A percentile compares a stretch with the other conserved stretches of the same genome.
These are phyloP conservation scores for Mycogone perniciosa DNA, from an alignment of 2,329 filamentous ascomycete genomes.

Conservation along the genomic window DNA sequence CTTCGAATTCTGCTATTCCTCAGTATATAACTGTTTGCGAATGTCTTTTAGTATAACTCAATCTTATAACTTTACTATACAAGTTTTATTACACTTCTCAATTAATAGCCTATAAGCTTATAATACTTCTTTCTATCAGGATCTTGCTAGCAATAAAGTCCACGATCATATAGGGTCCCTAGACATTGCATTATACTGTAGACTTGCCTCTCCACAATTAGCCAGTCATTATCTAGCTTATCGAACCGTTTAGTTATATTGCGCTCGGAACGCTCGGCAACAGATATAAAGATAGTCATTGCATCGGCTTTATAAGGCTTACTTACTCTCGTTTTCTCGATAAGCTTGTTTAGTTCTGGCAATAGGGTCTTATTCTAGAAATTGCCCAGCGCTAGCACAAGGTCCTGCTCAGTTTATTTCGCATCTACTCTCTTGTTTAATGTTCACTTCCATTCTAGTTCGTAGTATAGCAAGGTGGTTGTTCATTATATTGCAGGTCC, in stretches of 20 bases:
- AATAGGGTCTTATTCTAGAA: background rate
- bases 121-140: background rate
- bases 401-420: background rate
- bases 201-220: background rate
- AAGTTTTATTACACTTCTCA: background rate
- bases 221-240: background rate
- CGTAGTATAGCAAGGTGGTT: background rate
- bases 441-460: background rate
- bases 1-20: background rate
- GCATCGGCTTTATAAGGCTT: background rate
- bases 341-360: background rate
- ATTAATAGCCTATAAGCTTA: background rate
- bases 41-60: background rate
- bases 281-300: background rate
- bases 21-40: slow-evolving; percentile 1
- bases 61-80: background rate
- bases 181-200: background rate
- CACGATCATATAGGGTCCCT: background rate
- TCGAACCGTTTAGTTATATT: background rate
- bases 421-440: background rate
- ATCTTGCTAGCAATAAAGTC: slow-evolving; percentile 1
- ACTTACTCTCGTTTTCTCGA: background rate
- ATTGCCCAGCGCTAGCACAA: background rate
- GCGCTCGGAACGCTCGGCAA: background rate
- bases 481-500: background rate